Percentiles rank a stretch among this genome's conserved stretches.
phyloP scores from a whole-genome alignment of 225 moss, liverwort and hornwort species.

The Straminergon stramineum region DNA sequence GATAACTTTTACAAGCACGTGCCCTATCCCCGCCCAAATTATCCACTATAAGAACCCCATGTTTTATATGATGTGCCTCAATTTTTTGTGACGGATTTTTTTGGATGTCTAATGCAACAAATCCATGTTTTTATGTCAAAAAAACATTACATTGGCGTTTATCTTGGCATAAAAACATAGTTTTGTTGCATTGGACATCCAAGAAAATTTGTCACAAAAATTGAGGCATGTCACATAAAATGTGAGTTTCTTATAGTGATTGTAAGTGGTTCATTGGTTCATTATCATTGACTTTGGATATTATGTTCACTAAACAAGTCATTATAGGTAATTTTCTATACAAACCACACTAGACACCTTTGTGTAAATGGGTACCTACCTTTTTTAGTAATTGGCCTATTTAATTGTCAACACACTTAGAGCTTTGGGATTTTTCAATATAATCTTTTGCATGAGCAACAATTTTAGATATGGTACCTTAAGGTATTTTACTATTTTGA shows the following conservation, averaged over 20 bases:
- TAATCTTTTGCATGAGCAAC: neutral
- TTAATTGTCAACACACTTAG: neutral
- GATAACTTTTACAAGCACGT: rapidly evolving
- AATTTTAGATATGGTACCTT: rapidly evolving
- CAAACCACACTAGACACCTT: neutral
- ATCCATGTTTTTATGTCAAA: too few species aligned
- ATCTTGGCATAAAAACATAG: too few species aligned
- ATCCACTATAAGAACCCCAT: too few species aligned
- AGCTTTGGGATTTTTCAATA: neutral
- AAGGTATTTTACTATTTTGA: neutral
- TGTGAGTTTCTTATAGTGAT: too few species aligned
- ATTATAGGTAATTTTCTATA: neutral
- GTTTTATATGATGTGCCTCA: too few species aligned
- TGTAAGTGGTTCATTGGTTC: neutral
- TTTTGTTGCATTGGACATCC: too few species aligned
- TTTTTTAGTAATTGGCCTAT: neutral
- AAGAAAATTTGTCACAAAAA: too few species aligned
- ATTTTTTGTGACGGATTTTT: too few species aligned
- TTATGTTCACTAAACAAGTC: neutral
- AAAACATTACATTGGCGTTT: too few species aligned
- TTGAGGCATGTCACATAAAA: too few species aligned
- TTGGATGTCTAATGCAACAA: too few species aligned
- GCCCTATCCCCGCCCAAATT: rapidly evolving
- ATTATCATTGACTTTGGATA: neutral
- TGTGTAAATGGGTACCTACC: rapidly evolving